Conservation (phyloP, 129 eudicot species). For the Saussurea involucrata region DNA sequence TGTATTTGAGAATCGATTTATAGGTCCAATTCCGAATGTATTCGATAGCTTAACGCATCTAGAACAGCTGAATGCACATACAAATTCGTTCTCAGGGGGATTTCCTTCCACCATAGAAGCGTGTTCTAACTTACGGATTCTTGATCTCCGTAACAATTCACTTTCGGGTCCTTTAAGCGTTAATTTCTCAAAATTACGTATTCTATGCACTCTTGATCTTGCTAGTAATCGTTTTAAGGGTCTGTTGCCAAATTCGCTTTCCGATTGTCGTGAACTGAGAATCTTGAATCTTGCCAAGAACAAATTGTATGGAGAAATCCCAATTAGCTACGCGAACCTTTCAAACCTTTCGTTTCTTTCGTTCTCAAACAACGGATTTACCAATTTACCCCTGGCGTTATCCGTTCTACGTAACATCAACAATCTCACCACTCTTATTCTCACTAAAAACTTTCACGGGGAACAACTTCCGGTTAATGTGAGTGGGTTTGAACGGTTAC, state of each 20-base stretch:
- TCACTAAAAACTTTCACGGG: conserved; percentile 75
- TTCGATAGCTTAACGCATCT: conserved; percentile 54
- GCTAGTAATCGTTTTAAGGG: conserved; percentile 71
- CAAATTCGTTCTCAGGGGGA: conserved; percentile 71
- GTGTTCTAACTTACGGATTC: conserved; percentile 49
- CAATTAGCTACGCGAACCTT: conserved; percentile 53
- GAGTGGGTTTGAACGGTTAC: conserved; percentile 53
- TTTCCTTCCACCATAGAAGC: conserved; percentile 69
- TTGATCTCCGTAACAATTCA: conserved; percentile 91
- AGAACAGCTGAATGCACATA: conserved; percentile 51
- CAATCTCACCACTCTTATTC: conserved; percentile 75
- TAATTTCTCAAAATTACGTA: conserved; percentile 55
- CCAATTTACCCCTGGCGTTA: conserved; percentile 52
- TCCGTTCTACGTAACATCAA: conserved; percentile 58
- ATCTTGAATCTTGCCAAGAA: conserved; percentile 77
- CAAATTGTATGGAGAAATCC: conserved; percentile 62
- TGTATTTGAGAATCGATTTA: conserved; percentile 50
- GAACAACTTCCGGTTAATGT: conserved; percentile 61
- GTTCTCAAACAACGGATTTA: conserved; percentile 70
- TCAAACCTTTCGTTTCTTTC: conserved; percentile 65
- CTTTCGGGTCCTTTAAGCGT: conserved; percentile 51
- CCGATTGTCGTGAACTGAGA: conserved; percentile 60
- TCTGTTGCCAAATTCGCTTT: conserved; percentile 64
- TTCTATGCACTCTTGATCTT: conserved; percentile 66
- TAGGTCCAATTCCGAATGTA: conserved; percentile 76